Evolutionary conservation across 805 yeast species (phyloP), one percentile per base, ranked within the genome.

Genomic region (Pichia nakasei): DNA sequence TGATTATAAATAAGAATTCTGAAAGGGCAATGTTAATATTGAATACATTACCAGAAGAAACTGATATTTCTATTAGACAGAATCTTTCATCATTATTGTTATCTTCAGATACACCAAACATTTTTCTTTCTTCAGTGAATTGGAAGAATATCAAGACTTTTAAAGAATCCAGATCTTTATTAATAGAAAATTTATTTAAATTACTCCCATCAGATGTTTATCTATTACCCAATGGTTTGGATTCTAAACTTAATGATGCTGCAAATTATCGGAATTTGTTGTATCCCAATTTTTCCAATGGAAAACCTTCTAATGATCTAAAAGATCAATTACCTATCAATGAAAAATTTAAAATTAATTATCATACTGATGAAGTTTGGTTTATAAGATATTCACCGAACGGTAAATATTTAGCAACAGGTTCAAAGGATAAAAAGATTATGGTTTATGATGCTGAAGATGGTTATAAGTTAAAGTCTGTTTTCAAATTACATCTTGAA

Each of bases 331-430:
- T 58, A 47, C 86, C 87, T 1, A 68, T 68, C 19, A 64, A 64
- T 3, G 59, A 74, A 3, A 55, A 73, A 12, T 68, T 69, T 44
- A 68, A 72, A 0, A 61, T 84, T 7, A 50, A 62, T 1, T 66
- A 69, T 37, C 93, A 85, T 54, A 60, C 65, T 1, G 78, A 81
- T 55, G 95, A 89, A 59, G 91, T 86, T 12, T 89, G 97, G 97
- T 82, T 70, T 56, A 70, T 83, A 13, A 75, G 75, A 45, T 88
- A 85, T 56, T 82, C 93, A 6, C 84, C 87, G 38, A 73, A 75
- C 62, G 96, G 96, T 3, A 72, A 70, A 48, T 78, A 68, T 50
- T 64, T 89, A 34, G 94, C 86, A n/a, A 75, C 89, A 0, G 83
- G 89, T 0, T 78, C 93, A 8, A 72, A 77, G 15, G 94, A 86